Evolutionary conservation across 805 yeast species (phyloP).

Genomic region (Diddensiella transvaalensis): DNA sequence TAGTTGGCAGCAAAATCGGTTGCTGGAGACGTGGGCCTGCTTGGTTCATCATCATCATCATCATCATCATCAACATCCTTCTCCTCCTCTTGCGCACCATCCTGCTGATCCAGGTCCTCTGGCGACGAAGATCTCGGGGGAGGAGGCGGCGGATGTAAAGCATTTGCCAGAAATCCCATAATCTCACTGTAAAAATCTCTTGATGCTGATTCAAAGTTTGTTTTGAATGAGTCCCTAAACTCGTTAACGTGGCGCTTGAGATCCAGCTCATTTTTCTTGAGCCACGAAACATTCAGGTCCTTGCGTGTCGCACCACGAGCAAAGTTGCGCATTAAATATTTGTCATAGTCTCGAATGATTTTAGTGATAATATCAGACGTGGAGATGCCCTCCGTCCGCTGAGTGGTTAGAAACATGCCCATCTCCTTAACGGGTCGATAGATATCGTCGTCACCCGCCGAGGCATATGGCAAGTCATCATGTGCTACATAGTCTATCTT

Average conservation of each 20-base stretch:
- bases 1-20: slow-evolving; percentile 63
- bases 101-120: slow-evolving; percentile 7
- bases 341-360: slow-evolving; percentile 92
- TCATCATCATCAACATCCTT: slow-evolving; percentile 25
- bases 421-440: slow-evolving; percentile 85
- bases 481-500: slow-evolving; percentile 95
- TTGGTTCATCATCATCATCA: slow-evolving; percentile 13
- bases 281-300: slow-evolving; percentile 95
- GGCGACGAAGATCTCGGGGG: slow-evolving; percentile 3
- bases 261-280: slow-evolving; percentile 94
- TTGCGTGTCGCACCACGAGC: slow-evolving; percentile 97
- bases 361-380: slow-evolving; percentile 95
- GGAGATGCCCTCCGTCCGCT: slow-evolving; percentile 93
- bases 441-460: slow-evolving; percentile 85
- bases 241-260: slow-evolving; percentile 85
- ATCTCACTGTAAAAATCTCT: slow-evolving; percentile 83
- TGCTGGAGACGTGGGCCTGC: slow-evolving; percentile 44
- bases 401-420: slow-evolving; percentile 91
- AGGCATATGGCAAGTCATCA: slow-evolving; percentile 92
- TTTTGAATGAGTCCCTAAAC: slow-evolving; percentile 81
- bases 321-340: slow-evolving; percentile 93
- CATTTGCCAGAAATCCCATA: slow-evolving; percentile 27
- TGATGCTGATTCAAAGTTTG: slow-evolving; percentile 62
- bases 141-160: slow-evolving; percentile 2
- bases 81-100: slow-evolving; percentile 24